Percentiles rank a stretch among this genome's conserved stretches.
These are phyloP conservation scores for Mrakiaceae sp. DNA, from an alignment of 1,284 basidiomycete species.

Conservation along the genomic window DNA sequence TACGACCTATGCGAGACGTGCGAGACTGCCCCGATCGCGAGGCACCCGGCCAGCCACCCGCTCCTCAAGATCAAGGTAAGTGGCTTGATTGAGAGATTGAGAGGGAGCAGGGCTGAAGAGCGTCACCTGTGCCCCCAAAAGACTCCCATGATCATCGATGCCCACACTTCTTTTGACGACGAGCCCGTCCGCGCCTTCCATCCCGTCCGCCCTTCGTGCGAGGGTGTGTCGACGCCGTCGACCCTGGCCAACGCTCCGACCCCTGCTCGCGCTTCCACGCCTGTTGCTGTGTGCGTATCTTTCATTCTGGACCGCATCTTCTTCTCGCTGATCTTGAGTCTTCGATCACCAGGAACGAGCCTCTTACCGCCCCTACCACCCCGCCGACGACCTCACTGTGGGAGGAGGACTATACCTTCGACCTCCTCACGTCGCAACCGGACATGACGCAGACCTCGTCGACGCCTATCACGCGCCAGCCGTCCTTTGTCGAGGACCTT, in stretches of 20 bases:
- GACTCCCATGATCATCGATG: constrained; percentile 5
- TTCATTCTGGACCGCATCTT: not conserved
- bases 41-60: constrained; percentile 57
- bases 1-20: constrained; percentile 67
- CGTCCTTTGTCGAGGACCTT: not conserved
- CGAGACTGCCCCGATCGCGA: constrained; percentile 61
- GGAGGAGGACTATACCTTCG: too few relatives aligned
- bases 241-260: not conserved
- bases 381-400: too few relatives aligned
- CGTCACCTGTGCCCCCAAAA: too few relatives aligned
- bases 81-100: not conserved
- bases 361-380: too few relatives aligned
- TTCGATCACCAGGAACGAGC: too few relatives aligned
- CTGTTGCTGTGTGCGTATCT: not conserved
- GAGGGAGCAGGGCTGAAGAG: too few relatives aligned
- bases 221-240: not conserved
- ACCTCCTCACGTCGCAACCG: not conserved
- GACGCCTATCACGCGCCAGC: not conserved
- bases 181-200: not conserved
- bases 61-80: constrained; percentile 53
- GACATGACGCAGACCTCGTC: not conserved
- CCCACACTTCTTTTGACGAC: not conserved
- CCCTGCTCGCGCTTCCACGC: not conserved
- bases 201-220: not conserved
- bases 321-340: too few relatives aligned